phyloP scores from a whole-genome alignment of 202 grass and related monocot genomes.

The Setaria italica region DNA sequence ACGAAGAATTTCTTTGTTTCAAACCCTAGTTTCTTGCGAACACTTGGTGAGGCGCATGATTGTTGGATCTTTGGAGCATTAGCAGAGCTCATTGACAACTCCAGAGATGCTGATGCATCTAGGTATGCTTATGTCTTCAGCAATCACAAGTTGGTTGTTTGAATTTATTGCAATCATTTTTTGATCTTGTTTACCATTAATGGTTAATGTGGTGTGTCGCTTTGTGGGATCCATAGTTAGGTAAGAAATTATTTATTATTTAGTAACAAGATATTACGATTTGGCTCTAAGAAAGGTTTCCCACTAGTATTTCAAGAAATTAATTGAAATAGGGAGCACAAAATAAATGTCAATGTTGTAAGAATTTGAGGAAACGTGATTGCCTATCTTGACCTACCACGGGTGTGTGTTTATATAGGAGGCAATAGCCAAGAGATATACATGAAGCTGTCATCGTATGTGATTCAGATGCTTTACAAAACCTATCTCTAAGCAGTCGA shows the following conservation, averaged over 20 bases:
- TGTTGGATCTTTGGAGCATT: slow-evolving; percentile 87
- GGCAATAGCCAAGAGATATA: no score
- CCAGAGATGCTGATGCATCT: slow-evolving; percentile 74
- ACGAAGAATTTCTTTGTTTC: slow-evolving; percentile 66
- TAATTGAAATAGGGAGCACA: neutral
- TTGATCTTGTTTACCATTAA: neutral
- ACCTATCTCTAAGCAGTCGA: no score
- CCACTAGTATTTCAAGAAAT: neutral
- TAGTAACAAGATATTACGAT: slow-evolving; percentile 14
- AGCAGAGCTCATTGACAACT: slow-evolving; percentile 92
- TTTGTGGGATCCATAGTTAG: neutral
- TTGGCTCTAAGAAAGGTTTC: slow-evolving; percentile 12
- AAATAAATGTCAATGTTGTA: neutral
- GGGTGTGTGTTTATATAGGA: no score
- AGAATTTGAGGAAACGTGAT: no score
- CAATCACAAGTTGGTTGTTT: neutral
- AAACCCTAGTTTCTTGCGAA: slow-evolving; percentile 74
- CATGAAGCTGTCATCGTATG: no score
- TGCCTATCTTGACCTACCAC: no score
- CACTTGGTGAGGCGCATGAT: slow-evolving; percentile 80
- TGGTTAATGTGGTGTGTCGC: slow-evolving; percentile 7
- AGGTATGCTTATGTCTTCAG: slow-evolving; percentile 51
- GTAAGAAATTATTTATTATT: slow-evolving; percentile 12
- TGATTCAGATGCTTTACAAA: no score
- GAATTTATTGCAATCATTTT: neutral